Conservation (phyloP, 2,329 filamentous ascomycete genomes). For the Fusarium euwallaceae region DNA sequence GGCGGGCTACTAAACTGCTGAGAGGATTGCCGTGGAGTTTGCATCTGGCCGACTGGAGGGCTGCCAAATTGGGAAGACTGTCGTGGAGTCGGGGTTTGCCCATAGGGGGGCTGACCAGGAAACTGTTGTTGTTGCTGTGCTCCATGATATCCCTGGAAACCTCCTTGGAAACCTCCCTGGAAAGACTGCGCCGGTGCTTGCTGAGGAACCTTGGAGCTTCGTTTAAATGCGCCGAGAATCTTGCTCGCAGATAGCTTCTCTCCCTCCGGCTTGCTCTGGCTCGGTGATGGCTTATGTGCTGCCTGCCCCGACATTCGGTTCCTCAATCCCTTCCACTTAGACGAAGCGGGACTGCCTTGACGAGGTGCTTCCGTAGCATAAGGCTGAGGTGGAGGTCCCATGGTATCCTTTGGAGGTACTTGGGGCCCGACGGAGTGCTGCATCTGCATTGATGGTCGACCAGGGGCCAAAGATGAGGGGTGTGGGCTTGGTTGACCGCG, state of each 20-base stretch:
- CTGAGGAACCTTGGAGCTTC: constrained; percentile 47
- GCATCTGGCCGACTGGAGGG: constrained; percentile 29
- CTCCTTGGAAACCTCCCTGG: constrained; percentile 15
- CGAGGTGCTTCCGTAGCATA: constrained; percentile 23
- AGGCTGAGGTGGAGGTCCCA: constrained; percentile 14
- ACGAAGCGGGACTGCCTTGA: constrained; percentile 42
- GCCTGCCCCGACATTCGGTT: constrained; percentile 51
- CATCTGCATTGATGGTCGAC: constrained; percentile 36
- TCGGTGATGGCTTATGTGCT: constrained; percentile 33
- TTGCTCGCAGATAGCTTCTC: constrained; percentile 45
- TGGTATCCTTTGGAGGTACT: constrained; percentile 31
- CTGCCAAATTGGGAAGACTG: constrained; percentile 26
- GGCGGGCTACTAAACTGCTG: constrained; percentile 28
- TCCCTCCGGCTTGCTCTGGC: constrained; percentile 37
- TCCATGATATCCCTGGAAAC: neutral
- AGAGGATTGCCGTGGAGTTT: constrained; percentile 27
- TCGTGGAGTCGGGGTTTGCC: constrained; percentile 21
- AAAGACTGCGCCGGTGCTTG: constrained; percentile 36
- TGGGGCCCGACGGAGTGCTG: constrained; percentile 18
- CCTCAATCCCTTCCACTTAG: constrained; percentile 51
- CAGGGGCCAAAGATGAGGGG: constrained; percentile 21
- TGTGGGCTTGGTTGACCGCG: constrained; percentile 16
- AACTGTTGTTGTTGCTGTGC: constrained; percentile 27
- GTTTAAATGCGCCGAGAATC: constrained; percentile 51
- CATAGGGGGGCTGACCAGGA: constrained; percentile 14